A percentile compares a stretch with the other conserved stretches of the same genome.
Conservation (phyloP, 495 filamentous ascomycete genomes). For the Aspergillus leporis region DNA sequence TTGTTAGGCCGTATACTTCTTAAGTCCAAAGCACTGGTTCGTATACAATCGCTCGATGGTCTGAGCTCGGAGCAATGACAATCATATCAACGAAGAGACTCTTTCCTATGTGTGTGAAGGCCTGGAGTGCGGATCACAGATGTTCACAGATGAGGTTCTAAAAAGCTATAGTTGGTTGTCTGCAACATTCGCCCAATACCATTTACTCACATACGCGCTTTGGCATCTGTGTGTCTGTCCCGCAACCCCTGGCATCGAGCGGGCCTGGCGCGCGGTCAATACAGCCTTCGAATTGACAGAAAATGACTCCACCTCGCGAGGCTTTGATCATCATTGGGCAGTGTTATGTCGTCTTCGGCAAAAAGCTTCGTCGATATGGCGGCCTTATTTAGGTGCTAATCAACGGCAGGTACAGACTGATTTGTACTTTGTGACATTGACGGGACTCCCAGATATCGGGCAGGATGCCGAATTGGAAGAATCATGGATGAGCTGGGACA, state of each 20-base stretch:
- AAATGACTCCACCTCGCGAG: conserved; percentile 5
- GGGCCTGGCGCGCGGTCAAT: conserved; percentile 26
- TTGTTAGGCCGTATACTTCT: conserved; percentile 27
- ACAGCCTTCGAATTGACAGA: conserved; percentile 23
- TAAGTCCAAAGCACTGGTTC: conserved; percentile 29
- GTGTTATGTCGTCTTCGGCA: conserved; percentile 25
- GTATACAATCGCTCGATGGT: conserved; percentile 25
- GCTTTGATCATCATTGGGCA: conserved; percentile 23
- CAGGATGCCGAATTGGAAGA: not conserved
- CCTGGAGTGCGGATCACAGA: conserved; percentile 21
- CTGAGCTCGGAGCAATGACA: conserved; percentile 7
- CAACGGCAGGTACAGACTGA: not conserved
- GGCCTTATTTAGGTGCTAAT: conserved; percentile 10
- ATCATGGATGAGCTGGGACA: not conserved
- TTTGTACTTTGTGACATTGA: not conserved
- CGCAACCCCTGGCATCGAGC: conserved; percentile 13
- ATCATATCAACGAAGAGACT: conserved; percentile 14
- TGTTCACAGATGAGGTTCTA: conserved; percentile 31
- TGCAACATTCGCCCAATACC: conserved; percentile 30
- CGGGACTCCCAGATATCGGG: not conserved
- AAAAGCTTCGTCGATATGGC: conserved; percentile 27
- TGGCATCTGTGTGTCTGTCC: conserved; percentile 36
- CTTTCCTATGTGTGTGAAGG: conserved; percentile 21
- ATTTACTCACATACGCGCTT: conserved; percentile 32
- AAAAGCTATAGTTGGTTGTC: conserved; percentile 30